phyloP scores from a whole-genome alignment of 306 rosid species.

The Prinsepia uniflora region DNA sequence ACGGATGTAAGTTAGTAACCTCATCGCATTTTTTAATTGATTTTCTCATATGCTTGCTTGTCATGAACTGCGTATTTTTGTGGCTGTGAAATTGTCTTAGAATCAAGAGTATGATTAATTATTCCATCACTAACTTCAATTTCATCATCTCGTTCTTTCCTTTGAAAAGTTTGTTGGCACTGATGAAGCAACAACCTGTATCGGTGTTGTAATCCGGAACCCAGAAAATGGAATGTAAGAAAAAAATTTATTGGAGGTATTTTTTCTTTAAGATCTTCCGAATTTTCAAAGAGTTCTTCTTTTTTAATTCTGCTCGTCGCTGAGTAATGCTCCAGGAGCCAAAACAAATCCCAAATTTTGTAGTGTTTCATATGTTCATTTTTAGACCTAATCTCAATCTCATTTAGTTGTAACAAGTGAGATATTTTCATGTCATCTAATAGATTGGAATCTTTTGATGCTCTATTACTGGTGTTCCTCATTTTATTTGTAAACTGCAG shows the following conservation, averaged over 20 bases:
- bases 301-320: conserved; percentile 2
- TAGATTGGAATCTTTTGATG: neutral
- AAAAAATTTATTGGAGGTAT: neutral
- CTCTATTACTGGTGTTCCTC: neutral
- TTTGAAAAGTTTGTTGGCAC: conserved; percentile 72
- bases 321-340: neutral
- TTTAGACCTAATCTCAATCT: neutral
- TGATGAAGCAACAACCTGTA: conserved; percentile 95
- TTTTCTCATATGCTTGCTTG: neutral
- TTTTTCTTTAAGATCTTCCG: conserved; percentile 2
- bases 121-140: conserved; percentile 6
- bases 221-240: conserved; percentile 70
- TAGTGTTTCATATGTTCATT: neutral
- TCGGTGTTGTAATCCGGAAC: conserved; percentile 70
- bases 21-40: neutral
- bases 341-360: neutral
- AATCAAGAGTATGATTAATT: neutral
- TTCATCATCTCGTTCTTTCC: conserved; percentile 1
- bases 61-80: neutral
- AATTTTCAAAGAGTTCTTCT: conserved; percentile 4
- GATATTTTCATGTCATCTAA: neutral
- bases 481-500: conserved; percentile 33
- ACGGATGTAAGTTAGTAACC: neutral
- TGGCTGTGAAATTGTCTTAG: neutral
- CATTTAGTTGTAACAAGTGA: neutral